These are phyloP conservation scores for Penicillium nordicum DNA, from an alignment of 2,329 filamentous ascomycete genomes.

Conservation along the genomic window DNA sequence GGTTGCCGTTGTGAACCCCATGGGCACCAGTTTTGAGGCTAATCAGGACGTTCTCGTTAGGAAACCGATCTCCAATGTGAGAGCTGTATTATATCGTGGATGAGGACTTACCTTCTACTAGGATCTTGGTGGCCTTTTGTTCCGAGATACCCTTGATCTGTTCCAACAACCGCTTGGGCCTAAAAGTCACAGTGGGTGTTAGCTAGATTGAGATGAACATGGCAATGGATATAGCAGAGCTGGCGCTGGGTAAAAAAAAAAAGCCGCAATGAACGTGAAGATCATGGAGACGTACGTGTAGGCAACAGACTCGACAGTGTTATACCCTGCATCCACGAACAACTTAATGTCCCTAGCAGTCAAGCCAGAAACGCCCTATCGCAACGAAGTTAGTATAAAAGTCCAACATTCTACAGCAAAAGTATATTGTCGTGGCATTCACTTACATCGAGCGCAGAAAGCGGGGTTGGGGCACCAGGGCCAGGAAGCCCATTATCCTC, in stretches of 20 bases:
- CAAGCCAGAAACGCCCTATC: constrained; percentile 79
- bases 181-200: constrained; percentile 27
- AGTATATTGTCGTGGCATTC: neutral
- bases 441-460: constrained; percentile 78
- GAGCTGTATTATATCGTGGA: neutral
- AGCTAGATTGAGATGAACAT: neutral
- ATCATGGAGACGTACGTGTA: constrained; percentile 64
- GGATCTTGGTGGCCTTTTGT: constrained; percentile 87
- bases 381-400: constrained; percentile 7
- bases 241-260: neutral
- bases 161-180: constrained; percentile 71
- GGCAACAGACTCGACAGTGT: constrained; percentile 92
- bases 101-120: constrained; percentile 72
- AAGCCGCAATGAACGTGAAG: neutral
- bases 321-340: constrained; percentile 84
- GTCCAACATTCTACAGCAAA: neutral
- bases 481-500: constrained; percentile 74
- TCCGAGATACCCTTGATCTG: constrained; percentile 98
- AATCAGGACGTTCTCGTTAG: constrained; percentile 14
- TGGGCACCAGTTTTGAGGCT: constrained; percentile 95
- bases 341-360: constrained; percentile 96
- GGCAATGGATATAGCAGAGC: neutral
- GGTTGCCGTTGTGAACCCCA: constrained; percentile 98
- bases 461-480: constrained; percentile 88
- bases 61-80: neutral